phyloP scores from a whole-genome alignment of 257 asterid species.

The Rehmannia glutinosa region DNA sequence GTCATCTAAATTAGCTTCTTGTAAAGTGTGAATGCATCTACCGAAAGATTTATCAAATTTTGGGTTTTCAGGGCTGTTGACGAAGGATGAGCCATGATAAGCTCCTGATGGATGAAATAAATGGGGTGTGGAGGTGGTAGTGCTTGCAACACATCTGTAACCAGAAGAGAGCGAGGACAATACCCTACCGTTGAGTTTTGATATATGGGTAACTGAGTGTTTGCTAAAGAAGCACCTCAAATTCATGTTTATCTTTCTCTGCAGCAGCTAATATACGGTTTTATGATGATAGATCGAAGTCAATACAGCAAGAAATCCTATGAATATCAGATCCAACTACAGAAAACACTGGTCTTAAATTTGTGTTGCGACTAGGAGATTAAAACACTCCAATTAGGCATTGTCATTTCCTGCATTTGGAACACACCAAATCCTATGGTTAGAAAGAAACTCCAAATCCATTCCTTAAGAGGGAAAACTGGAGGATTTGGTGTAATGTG shows the following conservation, averaged over 20 bases:
- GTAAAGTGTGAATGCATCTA: conserved; percentile 37
- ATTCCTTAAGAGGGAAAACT: too few relatives aligned
- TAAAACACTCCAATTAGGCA: background rate
- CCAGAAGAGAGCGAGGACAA: conserved; percentile 21
- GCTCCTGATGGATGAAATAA: conserved; percentile 12
- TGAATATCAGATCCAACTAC: background rate
- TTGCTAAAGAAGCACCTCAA: conserved; percentile 42
- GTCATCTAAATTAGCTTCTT: conserved; percentile 19
- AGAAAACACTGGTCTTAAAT: background rate
- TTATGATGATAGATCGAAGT: background rate
- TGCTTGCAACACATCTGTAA: conserved; percentile 20
- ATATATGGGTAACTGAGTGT: conserved; percentile 22
- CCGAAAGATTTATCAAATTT: conserved; percentile 2
- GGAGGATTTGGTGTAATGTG: too few relatives aligned
- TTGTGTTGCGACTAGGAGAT: background rate
- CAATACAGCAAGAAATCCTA: background rate
- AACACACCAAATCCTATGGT: too few relatives aligned
- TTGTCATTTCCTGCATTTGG: too few relatives aligned
- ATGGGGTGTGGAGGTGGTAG: conserved; percentile 10
- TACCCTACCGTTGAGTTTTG: conserved; percentile 31
- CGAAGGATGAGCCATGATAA: background rate
- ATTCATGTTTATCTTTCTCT: conserved; percentile 30
- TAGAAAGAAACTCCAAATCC: too few relatives aligned
- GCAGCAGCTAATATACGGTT: background rate
- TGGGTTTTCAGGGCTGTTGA: background rate